Conservation (phyloP, 2,329 filamentous ascomycete genomes). For the Colletotrichum sp. region DNA sequence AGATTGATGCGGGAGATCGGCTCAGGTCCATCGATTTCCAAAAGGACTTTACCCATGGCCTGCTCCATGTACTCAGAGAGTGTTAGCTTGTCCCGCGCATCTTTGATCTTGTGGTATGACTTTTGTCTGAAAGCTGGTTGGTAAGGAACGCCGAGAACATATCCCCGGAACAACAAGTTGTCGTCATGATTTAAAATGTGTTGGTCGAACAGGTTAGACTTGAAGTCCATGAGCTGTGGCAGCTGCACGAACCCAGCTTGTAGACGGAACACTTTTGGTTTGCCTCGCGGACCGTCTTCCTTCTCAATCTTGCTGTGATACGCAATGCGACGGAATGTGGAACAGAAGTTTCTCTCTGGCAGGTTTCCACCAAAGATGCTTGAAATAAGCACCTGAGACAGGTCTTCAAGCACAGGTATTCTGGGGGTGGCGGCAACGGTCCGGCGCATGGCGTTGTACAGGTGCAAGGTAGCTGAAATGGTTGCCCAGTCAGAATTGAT, state of each 20-base stretch:
- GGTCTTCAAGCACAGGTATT: background rate
- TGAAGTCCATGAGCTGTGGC: background rate
- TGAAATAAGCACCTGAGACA: fast-evolving
- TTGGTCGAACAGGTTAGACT: background rate
- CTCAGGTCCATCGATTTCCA: background rate
- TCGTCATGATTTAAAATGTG: background rate
- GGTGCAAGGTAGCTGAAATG: background rate
- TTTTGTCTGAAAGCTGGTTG: background rate
- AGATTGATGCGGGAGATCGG: background rate
- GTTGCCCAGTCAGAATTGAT: background rate
- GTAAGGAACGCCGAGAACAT: background rate
- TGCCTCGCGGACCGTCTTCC: background rate
- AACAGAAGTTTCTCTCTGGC: background rate
- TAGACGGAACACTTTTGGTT: background rate
- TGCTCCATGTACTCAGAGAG: background rate
- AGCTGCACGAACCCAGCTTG: background rate
- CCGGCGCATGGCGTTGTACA: background rate
- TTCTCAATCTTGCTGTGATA: background rate
- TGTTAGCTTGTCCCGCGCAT: background rate
- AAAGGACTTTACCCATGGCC: no score
- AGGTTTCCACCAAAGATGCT: background rate
- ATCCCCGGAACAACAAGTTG: background rate
- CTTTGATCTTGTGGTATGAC: background rate
- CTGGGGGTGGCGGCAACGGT: background rate
- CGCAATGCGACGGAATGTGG: background rate